These are phyloP conservation scores for Gilbertella persicaria DNA, from an alignment of 371 early-diverging fungal species.

Conservation along the genomic window DNA sequence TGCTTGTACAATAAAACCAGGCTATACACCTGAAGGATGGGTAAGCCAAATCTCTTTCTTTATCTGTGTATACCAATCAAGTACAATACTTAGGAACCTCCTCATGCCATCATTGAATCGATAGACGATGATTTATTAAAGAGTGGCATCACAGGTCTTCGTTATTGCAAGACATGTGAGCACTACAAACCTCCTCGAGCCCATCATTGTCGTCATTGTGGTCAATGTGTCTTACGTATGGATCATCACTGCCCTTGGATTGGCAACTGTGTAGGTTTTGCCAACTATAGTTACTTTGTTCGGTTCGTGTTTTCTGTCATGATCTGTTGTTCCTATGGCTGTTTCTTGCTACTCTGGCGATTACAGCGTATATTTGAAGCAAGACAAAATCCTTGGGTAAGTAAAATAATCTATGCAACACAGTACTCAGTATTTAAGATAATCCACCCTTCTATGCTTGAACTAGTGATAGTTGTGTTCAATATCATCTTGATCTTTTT, in stretches of 20 bases:
- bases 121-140: constrained; percentile 1
- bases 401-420: neutral
- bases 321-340: constrained; percentile 55
- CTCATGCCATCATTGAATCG: constrained; percentile 5
- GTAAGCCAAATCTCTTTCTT: constrained; percentile 25
- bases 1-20: constrained; percentile 74
- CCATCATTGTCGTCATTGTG: constrained; percentile 79
- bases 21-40: constrained; percentile 70
- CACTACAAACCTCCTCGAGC: constrained; percentile 73
- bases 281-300: constrained; percentile 82
- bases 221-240: constrained; percentile 79
- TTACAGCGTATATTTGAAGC: constrained; percentile 37
- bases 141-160: constrained; percentile 27
- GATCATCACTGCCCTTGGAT: constrained; percentile 97
- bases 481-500: constrained; percentile 63
- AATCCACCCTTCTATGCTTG: neutral
- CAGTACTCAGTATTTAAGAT: neutral
- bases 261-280: constrained; percentile 91
- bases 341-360: constrained; percentile 47
- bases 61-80: neutral
- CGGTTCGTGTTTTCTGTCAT: constrained; percentile 77
- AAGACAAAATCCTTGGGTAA: constrained; percentile 21
- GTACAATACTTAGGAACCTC: constrained; percentile 17
- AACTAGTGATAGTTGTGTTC: constrained; percentile 56
- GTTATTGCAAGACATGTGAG: constrained; percentile 74